Base-by-base conservation (phyloP, 306 rosid species). In the Quillaja saponaria region DNA sequence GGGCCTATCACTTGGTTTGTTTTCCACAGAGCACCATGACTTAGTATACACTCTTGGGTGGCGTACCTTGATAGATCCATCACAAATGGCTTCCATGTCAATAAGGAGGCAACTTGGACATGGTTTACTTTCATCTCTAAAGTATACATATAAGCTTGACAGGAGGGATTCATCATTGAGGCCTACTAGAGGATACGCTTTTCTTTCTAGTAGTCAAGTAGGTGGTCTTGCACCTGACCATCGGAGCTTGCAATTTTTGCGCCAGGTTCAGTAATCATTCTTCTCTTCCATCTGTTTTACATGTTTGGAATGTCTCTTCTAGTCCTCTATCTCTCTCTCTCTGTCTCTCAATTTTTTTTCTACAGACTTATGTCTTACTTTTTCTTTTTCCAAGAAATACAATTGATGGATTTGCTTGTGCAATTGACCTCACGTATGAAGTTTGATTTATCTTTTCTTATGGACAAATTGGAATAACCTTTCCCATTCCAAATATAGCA, bases 61-160 rank as follows among this genome's bases (percentile, higher is more conserved):
- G 96, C 95, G 95, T 63, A 83, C 85, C 68, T 75, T 94, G 61
- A 78, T 86, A n/a, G 96, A 92, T 76, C 95, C 89, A 74, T 81
- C 84, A 42, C 94, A 85, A 76, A 81, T 87, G 91, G 84, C 99
- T 44, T 89, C 96, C 52, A 87, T 76, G 79, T 80, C 96, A 19
- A 79, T 92, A 55, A 89, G 99, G 80, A 87, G 99, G 85, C 99
- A 94, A 80, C 95, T 94, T 67, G 99, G 99, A 56, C 94, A 89
- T 76, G 78, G 91, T 58, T 79, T 94, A 69, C 84, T 89, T 18
- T 94, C 99, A 35, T 84, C 94, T 69, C 62, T 94, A 57, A 94
- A 89, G 78, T 85, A 94, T 71, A 85, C 95, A 28, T 89, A 77
- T 66, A 94, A 82, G 76, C 34, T 85, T 75, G 95, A 94, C 54